Percentiles rank a stretch among this genome's conserved stretches.
These are phyloP conservation scores for Aschersonia sp. DNA, from an alignment of 2,329 filamentous ascomycete species.

Conservation along the genomic window DNA sequence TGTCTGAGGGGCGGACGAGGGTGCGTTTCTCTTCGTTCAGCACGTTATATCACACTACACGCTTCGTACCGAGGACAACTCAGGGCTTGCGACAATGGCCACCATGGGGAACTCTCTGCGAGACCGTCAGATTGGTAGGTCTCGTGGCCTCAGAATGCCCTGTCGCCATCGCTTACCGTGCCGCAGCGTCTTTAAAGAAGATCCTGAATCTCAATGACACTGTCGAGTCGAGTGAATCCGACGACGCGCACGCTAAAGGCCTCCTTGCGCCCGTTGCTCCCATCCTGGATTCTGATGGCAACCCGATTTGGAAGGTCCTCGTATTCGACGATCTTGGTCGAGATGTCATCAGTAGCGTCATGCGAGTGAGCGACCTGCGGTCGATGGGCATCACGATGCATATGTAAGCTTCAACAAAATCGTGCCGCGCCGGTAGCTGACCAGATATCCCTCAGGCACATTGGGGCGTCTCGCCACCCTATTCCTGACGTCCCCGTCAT, in stretches of 20 bases:
- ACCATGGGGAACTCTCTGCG: conserved; percentile 30
- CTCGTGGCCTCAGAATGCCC: no score
- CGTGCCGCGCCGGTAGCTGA: neutral
- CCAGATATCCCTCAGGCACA: conserved; percentile 41
- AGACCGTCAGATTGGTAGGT: conserved; percentile 33
- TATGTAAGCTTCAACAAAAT: conserved; percentile 40
- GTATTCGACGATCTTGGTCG: conserved; percentile 86
- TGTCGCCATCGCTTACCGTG: no score
- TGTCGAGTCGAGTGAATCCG: conserved; percentile 40
- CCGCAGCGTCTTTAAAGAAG: conserved; percentile 75
- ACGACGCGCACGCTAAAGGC: conserved; percentile 51
- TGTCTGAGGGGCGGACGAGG: no score
- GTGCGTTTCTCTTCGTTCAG: no score
- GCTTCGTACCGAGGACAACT: no score
- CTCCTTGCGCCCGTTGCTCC: conserved; percentile 56
- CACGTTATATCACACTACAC: no score
- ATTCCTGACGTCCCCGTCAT: conserved; percentile 95
- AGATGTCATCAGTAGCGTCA: conserved; percentile 92
- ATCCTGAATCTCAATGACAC: conserved; percentile 89
- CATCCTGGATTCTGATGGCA: conserved; percentile 72
- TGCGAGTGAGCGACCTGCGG: conserved; percentile 84
- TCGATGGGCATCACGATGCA: conserved; percentile 95
- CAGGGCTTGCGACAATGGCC: conserved; percentile 22
- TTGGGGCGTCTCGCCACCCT: conserved; percentile 66
- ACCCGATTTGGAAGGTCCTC: conserved; percentile 94